Evolutionary conservation across 2,329 filamentous ascomycete species (phyloP), one percentile per base, ranked within the genome.

Genomic region (Claviceps paspali): DNA sequence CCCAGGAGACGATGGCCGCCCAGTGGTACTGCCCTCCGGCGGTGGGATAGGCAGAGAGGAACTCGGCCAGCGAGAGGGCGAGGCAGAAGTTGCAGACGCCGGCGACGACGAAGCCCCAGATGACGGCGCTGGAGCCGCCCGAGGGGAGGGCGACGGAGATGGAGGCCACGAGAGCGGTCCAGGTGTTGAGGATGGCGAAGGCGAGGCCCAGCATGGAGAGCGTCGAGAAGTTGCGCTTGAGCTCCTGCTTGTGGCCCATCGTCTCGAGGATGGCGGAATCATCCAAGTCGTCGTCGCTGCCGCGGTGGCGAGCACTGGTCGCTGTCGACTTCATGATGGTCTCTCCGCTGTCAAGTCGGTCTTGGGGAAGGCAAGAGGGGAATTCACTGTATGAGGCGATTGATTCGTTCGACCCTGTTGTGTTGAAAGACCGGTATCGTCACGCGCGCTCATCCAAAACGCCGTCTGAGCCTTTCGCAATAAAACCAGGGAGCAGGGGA

Each of bases 31-130:
- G 70, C 11, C 71, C 76, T 44, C 69, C 70, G 3, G 70, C 70
- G 2, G 63, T 68, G 1, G 65, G 65, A 40, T 76, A 82, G 0
- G 76, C 74, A 0, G 74, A 78, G 8, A 82, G 60, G 49, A 82
- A 84, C 52, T 84, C 80, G 33, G 79, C 78, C 21, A 84, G 63
- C 4, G 75, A 80, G 7, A 74, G 68, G 5, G 79, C 76, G 27
- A 83, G 65, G 46, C 73, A 80, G 8, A 83, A 50, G 47, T 83
- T 84, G 60, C 79, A 83, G 33, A 82, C 47, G 35, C 77, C 73
- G 14, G 73, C 71, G 8, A 70, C 67, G 3, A 57, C 40, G 26
- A 79, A 56, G 3, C 81, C 82, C 81, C 82, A 87, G 40, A 87
- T 68, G 29, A 86, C 77, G 40, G 76, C 70, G 6, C 70, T 74